These are phyloP conservation scores for Apiospora kogelbergensis DNA, from an alignment of 2,329 filamentous ascomycete genomes.

Conservation along the genomic window DNA sequence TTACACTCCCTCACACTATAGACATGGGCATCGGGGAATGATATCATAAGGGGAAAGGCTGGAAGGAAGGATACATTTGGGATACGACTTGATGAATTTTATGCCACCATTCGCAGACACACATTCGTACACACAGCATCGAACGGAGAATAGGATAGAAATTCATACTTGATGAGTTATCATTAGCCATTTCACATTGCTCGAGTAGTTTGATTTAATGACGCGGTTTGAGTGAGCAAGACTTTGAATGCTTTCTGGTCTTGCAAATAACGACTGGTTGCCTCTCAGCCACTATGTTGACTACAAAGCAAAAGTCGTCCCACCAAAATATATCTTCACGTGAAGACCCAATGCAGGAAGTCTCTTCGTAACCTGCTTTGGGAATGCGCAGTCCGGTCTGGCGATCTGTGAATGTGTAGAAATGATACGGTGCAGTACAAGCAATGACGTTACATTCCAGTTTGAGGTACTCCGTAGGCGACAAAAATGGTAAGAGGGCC, in stretches of 20 bases:
- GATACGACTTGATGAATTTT: constrained; percentile 1
- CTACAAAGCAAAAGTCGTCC: too few species aligned
- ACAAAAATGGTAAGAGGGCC: background rate
- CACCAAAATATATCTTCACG: too few species aligned
- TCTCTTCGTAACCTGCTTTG: too few species aligned
- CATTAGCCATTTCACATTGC: background rate
- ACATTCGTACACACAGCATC: background rate
- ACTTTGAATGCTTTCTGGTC: too few species aligned
- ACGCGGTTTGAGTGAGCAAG: background rate
- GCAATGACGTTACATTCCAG: background rate
- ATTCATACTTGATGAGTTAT: background rate
- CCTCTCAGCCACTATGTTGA: too few species aligned
- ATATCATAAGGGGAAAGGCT: background rate
- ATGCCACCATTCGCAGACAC: background rate
- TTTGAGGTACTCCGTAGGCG: background rate
- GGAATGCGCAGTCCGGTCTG: background rate
- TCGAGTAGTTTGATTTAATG: background rate
- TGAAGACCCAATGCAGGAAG: too few species aligned
- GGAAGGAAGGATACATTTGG: background rate
- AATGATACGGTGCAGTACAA: background rate
- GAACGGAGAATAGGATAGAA: background rate
- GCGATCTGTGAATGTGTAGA: background rate
- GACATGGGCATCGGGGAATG: background rate
- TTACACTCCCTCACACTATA: background rate
- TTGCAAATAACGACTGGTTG: too few species aligned